A percentile compares a stretch with the other conserved stretches of the same genome.
These are phyloP conservation scores for Lupinus albus DNA, from an alignment of 306 rosid species.

Conservation along the genomic window DNA sequence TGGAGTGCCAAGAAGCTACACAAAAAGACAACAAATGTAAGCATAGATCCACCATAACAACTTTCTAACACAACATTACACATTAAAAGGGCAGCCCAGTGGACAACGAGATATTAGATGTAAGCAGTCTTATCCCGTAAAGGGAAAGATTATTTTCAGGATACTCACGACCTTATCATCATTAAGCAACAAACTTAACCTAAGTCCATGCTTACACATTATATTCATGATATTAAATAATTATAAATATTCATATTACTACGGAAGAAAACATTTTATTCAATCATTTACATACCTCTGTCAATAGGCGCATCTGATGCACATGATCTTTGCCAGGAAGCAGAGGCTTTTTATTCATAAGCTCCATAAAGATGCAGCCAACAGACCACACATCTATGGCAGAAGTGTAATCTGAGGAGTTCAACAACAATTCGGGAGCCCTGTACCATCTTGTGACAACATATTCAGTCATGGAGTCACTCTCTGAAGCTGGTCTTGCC, in stretches of 20 bases:
- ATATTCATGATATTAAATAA: slow-evolving; percentile 13
- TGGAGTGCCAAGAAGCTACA: slow-evolving; percentile 96
- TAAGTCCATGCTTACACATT: no score
- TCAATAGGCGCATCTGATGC: slow-evolving; percentile 93
- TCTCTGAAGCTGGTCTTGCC: slow-evolving; percentile 83
- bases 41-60: slow-evolving; percentile 36
- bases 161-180: no score
- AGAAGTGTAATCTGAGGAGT: slow-evolving; percentile 92
- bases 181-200: no score
- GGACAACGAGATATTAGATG: no score
- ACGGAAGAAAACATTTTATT: slow-evolving; percentile 21
- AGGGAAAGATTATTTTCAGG: no score
- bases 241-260: slow-evolving; percentile 16
- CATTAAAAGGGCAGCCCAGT: no score
- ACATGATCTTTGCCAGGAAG: slow-evolving; percentile 90
- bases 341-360: slow-evolving; percentile 91
- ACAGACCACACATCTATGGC: slow-evolving; percentile 98
- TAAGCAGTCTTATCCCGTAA: no score
- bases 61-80: slow-evolving; percentile 14
- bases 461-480: slow-evolving; percentile 88
- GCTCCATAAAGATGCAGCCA: slow-evolving; percentile 96
- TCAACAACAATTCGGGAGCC: slow-evolving; percentile 93
- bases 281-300: slow-evolving; percentile 63
- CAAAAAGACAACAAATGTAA: slow-evolving; percentile 43
- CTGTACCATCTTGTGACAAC: slow-evolving; percentile 99